Base-by-base conservation (phyloP, 352 stramenopile species). In the Pythium sukuiense region DNA sequence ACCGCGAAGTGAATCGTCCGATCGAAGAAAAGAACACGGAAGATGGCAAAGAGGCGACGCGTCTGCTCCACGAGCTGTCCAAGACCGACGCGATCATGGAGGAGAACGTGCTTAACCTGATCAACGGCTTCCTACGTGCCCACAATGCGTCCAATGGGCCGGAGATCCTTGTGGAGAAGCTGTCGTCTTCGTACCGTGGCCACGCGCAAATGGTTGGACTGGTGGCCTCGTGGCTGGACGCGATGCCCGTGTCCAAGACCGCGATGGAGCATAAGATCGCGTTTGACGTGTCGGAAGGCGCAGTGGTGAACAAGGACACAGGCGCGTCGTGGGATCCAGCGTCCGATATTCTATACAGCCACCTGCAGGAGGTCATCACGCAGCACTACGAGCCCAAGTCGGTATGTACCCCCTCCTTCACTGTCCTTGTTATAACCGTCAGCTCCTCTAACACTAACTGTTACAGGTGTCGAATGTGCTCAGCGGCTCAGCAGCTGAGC, bases 131-230 rank as follows among this genome's bases (percentile, higher is more conserved):
- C 52, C 59, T 96, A 50, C 76, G 85, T 56, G 80, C 82, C 12
- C 83, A 96, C 63, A 89, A 82, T 2, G 85, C 89, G 26, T 81
- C 84, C 2, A 88, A 96, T 62, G 87, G 87, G 6, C 87, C 87
- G 5, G 87, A 96, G 63, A 89, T 96, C 50, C 69, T 96, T 0
- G 87, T 96, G 16, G 87, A 96, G 61, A 88, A 92, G 46, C 76
- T 96, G 8, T 96, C 87, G 50, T 90, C 83, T 14, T 94, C 87
- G 12, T 96, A 96, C 41, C 84, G 87, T 57, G 87, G 87, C 6
- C 86, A 96, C 64, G 85, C 87, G 8, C 85, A 96, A 64, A 94
- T 96, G 85, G 87, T 93, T n/a, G 80, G 81, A 0, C 76, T 96
- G 4, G 78, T 94, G n/a, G 85, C 83, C 6, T 90, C 83, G 24